A percentile compares a stretch with the other conserved stretches of the same genome.
Conservation (phyloP, 2,329 filamentous ascomycete species). For the Aspergillus persii region DNA sequence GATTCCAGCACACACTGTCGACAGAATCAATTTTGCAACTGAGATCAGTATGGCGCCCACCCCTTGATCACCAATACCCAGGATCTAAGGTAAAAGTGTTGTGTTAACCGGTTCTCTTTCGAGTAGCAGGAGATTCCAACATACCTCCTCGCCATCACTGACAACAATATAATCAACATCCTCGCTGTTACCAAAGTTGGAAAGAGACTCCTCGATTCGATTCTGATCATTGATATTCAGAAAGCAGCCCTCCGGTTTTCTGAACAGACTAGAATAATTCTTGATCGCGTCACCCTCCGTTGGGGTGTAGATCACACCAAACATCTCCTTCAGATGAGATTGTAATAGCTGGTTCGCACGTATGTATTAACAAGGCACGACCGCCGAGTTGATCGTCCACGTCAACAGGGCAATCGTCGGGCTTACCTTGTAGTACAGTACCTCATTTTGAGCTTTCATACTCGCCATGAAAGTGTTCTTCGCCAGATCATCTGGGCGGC, state of each 20-base stretch:
- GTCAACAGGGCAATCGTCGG: background rate
- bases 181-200: constrained; percentile 66
- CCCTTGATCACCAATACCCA: constrained; percentile 87
- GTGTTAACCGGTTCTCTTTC: background rate
- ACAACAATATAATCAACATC: constrained; percentile 89
- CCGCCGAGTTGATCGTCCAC: background rate
- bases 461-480: constrained; percentile 89
- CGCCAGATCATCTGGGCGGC: constrained; percentile 61
- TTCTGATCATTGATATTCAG: constrained; percentile 70
- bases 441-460: constrained; percentile 80
- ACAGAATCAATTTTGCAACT: constrained; percentile 76
- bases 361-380: background rate
- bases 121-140: background rate
- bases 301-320: constrained; percentile 85
- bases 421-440: constrained; percentile 71
- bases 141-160: constrained; percentile 61
- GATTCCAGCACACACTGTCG: constrained; percentile 82
- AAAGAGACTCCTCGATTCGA: constrained; percentile 63
- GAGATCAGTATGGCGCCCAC: constrained; percentile 82
- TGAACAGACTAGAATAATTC: constrained; percentile 75
- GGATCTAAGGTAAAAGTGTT: constrained; percentile 54
- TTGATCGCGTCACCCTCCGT: constrained; percentile 87
- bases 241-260: constrained; percentile 77
- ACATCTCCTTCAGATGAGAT: constrained; percentile 82
- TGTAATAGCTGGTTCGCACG: constrained; percentile 59